Evolutionary conservation across 371 early-diverging fungal species (phyloP), one percentile per base, ranked within the genome.

Genomic region (Actinomortierella ambigua): DNA sequence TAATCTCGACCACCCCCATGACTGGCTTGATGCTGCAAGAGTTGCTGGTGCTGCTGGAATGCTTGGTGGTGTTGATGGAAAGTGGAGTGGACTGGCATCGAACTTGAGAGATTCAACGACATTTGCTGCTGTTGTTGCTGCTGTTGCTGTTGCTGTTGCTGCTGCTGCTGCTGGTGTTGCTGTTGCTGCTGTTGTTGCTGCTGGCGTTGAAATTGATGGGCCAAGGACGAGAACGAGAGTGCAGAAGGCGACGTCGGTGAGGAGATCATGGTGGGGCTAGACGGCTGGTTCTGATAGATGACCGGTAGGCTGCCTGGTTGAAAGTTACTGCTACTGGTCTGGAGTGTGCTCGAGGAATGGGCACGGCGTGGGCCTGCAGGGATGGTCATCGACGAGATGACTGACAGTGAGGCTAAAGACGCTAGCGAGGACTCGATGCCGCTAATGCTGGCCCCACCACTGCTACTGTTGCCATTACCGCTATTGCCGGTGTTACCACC

Each of bases 391-490:
- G 20, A 22, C 1, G 20, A 48, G 53, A 73, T 53, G 14, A 73
- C 73, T 0, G 73, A 60, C 23, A 73, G 63, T 24, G 73, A 62
- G 2, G 73, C 73, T 41, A 73, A 22, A 2, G 73, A 73, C 14
- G 73, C 73, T 8, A 73, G 41, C 14, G 73, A 73, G 17, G 73
- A 59, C 39, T 73, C 73, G 54, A 73, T 63, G 9, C 73, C 73
- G 17, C 64, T 59, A 28, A 63, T 41, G 43, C 26, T 22, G 11
- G 11, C 27, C n/a, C n/a, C n/a, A n/a, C n/a, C n/a, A n/a, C n/a
- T n/a, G n/a, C n/a, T n/a, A 44, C 55, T 42, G 40, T 20, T 57
- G 49, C 50, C 58, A 18, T 53, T 29, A n/a, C 42, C 24, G 48
- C 2, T 48, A 22, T 8, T 18, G 20, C 48, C 22, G 22, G 24